phyloP scores from a whole-genome alignment of 768 basidiomycete species.

The Melanogaster broomeanus region DNA sequence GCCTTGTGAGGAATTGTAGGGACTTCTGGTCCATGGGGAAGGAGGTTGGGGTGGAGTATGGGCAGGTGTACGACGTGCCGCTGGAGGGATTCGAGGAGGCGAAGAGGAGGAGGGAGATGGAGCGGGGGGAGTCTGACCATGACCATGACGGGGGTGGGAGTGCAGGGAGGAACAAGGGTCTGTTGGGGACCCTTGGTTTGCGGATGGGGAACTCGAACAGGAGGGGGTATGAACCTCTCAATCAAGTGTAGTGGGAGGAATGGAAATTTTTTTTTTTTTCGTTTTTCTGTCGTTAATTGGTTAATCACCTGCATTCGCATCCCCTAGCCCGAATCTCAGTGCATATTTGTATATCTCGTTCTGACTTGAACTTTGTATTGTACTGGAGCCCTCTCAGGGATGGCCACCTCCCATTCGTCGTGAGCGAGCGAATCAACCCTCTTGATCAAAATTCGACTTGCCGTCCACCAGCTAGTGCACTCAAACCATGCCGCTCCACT shows the following conservation, averaged over 20 bases:
- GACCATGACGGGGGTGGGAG: slow-evolving; percentile 54
- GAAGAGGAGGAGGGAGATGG: slow-evolving; percentile 57
- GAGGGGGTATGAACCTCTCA: slow-evolving; percentile 37
- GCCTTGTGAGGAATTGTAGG: slow-evolving; percentile 73
- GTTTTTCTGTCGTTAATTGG: no score
- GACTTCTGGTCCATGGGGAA: slow-evolving; percentile 93
- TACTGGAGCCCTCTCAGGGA: no score
- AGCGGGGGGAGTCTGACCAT: slow-evolving; percentile 36
- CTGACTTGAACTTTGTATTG: no score
- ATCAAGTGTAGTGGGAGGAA: slow-evolving; percentile 21
- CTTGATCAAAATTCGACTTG: no score
- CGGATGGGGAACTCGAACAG: slow-evolving; percentile 38
- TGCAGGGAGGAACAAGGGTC: slow-evolving; percentile 38
- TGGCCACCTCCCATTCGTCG: no score
- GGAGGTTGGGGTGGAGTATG: slow-evolving; percentile 90
- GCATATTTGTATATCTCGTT: no score
- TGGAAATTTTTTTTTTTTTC: no score
- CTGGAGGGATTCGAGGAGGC: slow-evolving; percentile 81
- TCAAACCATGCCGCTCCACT: no score
- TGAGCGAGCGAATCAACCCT: no score
- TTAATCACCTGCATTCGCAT: no score
- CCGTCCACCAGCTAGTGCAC: no score
- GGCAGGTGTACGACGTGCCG: slow-evolving; percentile 86
- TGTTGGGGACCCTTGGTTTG: slow-evolving; percentile 36
- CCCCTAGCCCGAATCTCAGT: no score